These are phyloP conservation scores for Clonostachys rosea DNA, from an alignment of 2,329 filamentous ascomycete species.

Conservation along the genomic window DNA sequence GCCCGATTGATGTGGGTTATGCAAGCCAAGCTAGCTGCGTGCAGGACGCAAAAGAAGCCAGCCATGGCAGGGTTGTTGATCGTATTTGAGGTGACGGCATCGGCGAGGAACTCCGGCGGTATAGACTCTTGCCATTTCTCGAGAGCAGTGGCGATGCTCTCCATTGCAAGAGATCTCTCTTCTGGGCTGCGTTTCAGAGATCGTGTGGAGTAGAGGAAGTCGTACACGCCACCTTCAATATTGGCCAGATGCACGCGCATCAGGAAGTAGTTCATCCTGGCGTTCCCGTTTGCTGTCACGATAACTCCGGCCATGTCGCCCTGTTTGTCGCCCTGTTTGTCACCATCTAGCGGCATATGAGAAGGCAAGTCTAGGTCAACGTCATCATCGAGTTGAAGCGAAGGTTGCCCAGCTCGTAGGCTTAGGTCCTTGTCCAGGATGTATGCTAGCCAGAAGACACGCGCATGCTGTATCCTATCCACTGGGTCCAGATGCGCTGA, in stretches of 20 bases:
- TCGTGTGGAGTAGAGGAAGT: slow-evolving; percentile 3
- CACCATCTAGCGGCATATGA: neutral
- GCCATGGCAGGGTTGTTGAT: neutral
- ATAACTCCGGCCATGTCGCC: neutral
- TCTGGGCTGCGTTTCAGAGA: neutral
- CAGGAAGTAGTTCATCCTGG: slow-evolving; percentile 2
- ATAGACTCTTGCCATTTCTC: neutral
- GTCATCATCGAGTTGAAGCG: slow-evolving; percentile 4
- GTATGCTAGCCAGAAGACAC: slow-evolving; percentile 24
- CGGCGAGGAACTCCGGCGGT: neutral
- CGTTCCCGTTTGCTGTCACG: neutral
- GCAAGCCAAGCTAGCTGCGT: neutral
- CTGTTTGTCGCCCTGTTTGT: neutral
- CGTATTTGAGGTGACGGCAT: neutral
- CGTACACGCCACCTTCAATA: slow-evolving; percentile 4
- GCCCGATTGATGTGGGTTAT: neutral
- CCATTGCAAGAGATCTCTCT: neutral
- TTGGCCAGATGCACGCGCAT: slow-evolving; percentile 3
- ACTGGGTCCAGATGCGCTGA: slow-evolving; percentile 8
- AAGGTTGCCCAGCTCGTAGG: slow-evolving; percentile 1
- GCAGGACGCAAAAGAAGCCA: neutral
- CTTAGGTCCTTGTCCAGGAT: slow-evolving; percentile 15
- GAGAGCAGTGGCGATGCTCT: neutral
- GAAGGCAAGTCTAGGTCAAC: slow-evolving; percentile 20
- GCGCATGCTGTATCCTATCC: slow-evolving; percentile 10